Percentiles rank a stretch among this genome's conserved stretches.
phyloP scores from a whole-genome alignment of 2,329 filamentous ascomycete genomes.

The Ophiocordyceps australis region DNA sequence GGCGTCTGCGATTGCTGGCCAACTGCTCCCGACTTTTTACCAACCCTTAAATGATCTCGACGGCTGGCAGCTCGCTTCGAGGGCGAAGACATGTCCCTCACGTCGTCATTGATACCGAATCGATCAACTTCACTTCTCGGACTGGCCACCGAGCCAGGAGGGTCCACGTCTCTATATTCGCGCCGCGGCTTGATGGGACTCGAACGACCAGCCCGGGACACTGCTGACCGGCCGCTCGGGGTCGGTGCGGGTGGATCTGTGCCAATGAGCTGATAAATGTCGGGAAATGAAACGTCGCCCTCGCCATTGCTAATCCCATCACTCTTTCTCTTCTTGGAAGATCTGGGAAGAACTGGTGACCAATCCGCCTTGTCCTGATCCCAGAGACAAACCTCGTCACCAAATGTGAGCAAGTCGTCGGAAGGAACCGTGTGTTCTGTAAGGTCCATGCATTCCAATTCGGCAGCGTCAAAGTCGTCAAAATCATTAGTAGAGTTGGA shows the following conservation, averaged over 20 bases:
- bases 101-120: constrained; percentile 6
- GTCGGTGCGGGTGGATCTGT: constrained; percentile 18
- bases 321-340: constrained; percentile 34
- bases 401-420: constrained; percentile 16
- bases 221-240: constrained; percentile 9
- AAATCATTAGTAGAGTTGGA: no score
- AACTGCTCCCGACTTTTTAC: constrained; percentile 3
- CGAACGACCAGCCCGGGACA: constrained; percentile 5
- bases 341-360: constrained; percentile 16
- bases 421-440: constrained; percentile 16
- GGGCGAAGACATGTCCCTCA: constrained; percentile 8
- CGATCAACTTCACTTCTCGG: no score
- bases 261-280: constrained; percentile 30
- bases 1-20: constrained; percentile 2
- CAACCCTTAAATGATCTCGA: constrained; percentile 1
- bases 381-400: constrained; percentile 21
- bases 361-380: constrained; percentile 20
- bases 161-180: no score
- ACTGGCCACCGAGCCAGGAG: no score
- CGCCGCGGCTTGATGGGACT: constrained; percentile 5
- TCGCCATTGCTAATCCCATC: constrained; percentile 21
- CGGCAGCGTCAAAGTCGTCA: constrained; percentile 15
- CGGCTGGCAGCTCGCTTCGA: constrained; percentile 6
- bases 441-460: constrained; percentile 20
- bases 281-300: constrained; percentile 25